These are phyloP conservation scores for Aegilops umbellulata DNA, from an alignment of 176 grass and related monocot genomes.

Conservation along the genomic window DNA sequence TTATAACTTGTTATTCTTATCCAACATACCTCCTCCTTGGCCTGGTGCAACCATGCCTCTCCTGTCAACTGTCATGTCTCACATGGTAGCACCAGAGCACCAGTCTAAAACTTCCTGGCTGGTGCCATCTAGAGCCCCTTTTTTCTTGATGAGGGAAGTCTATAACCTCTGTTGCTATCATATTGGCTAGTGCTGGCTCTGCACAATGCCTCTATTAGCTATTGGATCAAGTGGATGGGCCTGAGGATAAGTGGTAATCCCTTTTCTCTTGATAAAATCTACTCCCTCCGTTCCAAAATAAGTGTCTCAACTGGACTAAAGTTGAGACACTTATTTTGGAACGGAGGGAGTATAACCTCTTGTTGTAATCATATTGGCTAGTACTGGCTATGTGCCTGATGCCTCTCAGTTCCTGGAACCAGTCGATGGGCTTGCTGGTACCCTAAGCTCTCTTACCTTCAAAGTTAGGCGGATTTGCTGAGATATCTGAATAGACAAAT, in stretches of 20 bases:
- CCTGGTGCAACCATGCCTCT: not conserved
- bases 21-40: not conserved
- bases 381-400: not conserved
- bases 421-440: not conserved
- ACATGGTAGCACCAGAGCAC: constrained; percentile 16
- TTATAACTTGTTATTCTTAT: not conserved
- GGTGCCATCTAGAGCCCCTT: not conserved
- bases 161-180: not conserved
- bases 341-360: no score
- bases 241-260: no score
- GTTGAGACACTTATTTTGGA: no score
- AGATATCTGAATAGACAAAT: not conserved
- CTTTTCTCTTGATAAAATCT: no score
- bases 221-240: no score
- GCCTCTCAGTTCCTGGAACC: not conserved
- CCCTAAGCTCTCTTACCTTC: not conserved
- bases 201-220: no score
- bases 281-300: no score
- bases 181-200: no score
- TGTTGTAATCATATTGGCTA: not conserved
- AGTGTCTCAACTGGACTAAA: no score
- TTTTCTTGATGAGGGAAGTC: not conserved
- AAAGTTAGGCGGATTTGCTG: not conserved
- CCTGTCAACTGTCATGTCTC: not conserved
- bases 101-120: constrained; percentile 7